These are phyloP conservation scores for Cryptosporidium sp. DNA, from an alignment of 169 alveolate species.

Conservation along the genomic window DNA sequence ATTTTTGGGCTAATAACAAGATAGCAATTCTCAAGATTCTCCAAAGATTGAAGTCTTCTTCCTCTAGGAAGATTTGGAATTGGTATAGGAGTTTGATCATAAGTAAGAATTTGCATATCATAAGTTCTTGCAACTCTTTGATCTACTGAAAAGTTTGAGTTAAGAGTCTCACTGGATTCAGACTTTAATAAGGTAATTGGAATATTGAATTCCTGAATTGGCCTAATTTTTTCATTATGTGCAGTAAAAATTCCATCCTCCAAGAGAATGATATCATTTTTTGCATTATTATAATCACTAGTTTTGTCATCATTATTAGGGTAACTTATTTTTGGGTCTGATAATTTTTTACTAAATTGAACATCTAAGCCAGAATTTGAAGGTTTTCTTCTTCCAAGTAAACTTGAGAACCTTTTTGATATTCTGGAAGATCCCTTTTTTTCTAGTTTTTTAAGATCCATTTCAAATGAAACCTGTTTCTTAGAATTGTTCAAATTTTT, in stretches of 20 bases:
- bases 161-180: constrained; percentile 10
- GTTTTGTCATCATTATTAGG: not conserved
- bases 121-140: constrained; percentile 73
- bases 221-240: not conserved
- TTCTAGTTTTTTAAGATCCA: not conserved
- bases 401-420: not conserved
- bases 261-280: not conserved
- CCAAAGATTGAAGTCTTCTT: constrained; percentile 13
- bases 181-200: not conserved
- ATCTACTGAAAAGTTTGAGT: constrained; percentile 18
- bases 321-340: not conserved
- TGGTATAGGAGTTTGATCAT: constrained; percentile 64
- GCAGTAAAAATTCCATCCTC: not conserved
- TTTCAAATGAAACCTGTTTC: constrained; percentile 31
- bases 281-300: not conserved
- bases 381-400: not conserved
- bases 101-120: constrained; percentile 67
- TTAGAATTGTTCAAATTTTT: not conserved
- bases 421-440: not conserved
- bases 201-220: not conserved
- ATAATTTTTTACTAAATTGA: not conserved
- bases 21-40: constrained; percentile 26
- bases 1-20: constrained; percentile 22
- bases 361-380: not conserved
- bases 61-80: constrained; percentile 67